Evolutionary conservation across 176 grass and related monocot genomes (phyloP), one percentile per base, ranked within the genome.

Genomic region (Cenchrus fungigraminus): DNA sequence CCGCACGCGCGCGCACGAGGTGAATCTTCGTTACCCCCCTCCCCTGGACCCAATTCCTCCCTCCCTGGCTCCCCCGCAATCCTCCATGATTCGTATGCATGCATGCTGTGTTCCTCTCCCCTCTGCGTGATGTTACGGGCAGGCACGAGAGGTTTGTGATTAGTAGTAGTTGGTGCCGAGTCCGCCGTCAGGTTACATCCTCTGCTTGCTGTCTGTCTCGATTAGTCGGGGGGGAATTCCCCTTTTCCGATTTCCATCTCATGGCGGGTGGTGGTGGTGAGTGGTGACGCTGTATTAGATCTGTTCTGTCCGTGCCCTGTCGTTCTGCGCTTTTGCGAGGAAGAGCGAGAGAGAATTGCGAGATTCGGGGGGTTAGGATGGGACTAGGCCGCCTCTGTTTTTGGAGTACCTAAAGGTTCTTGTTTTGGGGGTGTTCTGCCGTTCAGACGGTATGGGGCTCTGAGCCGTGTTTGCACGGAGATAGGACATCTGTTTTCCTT

Each of bases 211-310:
- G 60, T 6, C 2, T 57, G 12, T 6, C 2, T 57, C 12, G 69
- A 80, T 60, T 44, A 29, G 42, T 68, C 31, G 51, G 51, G 37
- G 37, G 37, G 66, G 68, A 74, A 61, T 79, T 83, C 62, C 37
- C 12, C 68, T 79, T 79, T 65, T 11, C n/a, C 20, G 57, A 0
- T 49, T 34, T 54, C 61, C 53, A 32, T 61, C 16, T 44, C 10
- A 14, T 17, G 31, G 45, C 53, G 57, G 55, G 32, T 61, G 58
- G 16, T 6, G 46, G 13, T 52, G 57, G 54, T n/a, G 44, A 47
- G 52, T 16, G 70, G 22, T 16, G 47, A 4, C 47, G 71, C 71
- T 73, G 42, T n/a, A 7, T 22, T 31, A 84, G 85, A 91, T 91
- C 89, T 87, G 89, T 15, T 75, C 9, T 73, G 46, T 40, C 17